Base-by-base conservation (phyloP, 345 rosid species). In the Schrenkiella parvula region DNA sequence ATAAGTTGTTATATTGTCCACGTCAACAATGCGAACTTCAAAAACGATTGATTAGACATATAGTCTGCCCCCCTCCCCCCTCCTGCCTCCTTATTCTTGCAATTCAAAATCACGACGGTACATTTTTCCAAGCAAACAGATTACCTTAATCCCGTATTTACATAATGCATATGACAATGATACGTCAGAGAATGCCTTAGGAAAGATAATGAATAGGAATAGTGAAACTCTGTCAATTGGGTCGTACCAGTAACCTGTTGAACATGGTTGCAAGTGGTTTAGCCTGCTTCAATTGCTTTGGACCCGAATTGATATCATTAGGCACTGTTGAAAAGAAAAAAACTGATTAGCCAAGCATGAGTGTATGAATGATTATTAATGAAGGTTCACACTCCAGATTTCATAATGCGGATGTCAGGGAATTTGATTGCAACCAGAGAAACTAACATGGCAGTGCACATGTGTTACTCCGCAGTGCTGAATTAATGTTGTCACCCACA, bases 191-290 rank as follows among this genome's bases (percentile, higher is more conserved):
- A 47, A 47, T 28, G 44, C 46, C 25, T n/a, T 14, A 23, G 11
- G 22, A 55, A 25, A 1, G 21, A 4, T 39, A 32, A 17, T 15
- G 57, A 51, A 53, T 38, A 59, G 13, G 64, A 64, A 71, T 14
- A 57, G 15, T 71, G 57, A 39, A 46, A 54, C 37, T 37, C 9
- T 21, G 34, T 47, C 31, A 59, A 61, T 23, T 60, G 34, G 70
- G 22, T 44, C 95, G 79, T 84, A 93, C 98, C 96, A 90, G 69
- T 79, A 90, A 72, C 82, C 97, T 84, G 66, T 79, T 82, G 79
- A 93, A 85, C 81, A 82, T 82, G 57, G 84, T 53, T 35, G 73
- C 64, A 72, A 81, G 75, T 32, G 88, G 87, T 73, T 81, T 84
- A 72, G 78, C 72, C 78, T 67, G 83, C 69, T 80, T 81, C 81